Percentiles rank a stretch among this genome's conserved stretches.
Evolutionary conservation across 2,329 filamentous ascomycete genomes (phyloP).

Genomic region (Metarhizium humberi): DNA sequence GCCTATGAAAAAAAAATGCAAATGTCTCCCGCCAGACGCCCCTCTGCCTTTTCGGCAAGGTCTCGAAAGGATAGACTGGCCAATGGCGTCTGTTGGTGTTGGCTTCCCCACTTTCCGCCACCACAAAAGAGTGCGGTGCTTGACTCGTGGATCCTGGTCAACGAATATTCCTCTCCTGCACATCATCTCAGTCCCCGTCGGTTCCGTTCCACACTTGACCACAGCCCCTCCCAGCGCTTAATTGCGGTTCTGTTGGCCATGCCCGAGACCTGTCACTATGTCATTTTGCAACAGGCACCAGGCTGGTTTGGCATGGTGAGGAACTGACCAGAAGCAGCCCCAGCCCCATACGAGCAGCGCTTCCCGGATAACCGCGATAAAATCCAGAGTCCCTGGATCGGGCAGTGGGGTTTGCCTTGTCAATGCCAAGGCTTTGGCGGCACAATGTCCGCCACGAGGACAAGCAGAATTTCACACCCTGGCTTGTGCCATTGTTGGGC

Average conservation of each 20-base stretch:
- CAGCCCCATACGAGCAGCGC: not conserved
- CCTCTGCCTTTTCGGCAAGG: not conserved
- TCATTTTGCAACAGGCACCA: not conserved
- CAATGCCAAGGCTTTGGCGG: slow-evolving; percentile 5
- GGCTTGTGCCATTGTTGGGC: not conserved
- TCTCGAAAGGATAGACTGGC: not conserved
- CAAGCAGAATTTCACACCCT: slow-evolving; percentile 5
- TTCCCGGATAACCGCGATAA: not conserved
- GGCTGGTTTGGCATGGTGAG: not conserved
- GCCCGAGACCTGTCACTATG: not conserved
- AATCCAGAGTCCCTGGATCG: not conserved
- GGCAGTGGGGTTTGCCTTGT: slow-evolving; percentile 2
- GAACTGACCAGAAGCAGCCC: slow-evolving; percentile 1
- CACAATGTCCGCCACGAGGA: slow-evolving; percentile 3
- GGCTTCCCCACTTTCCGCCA: not conserved
- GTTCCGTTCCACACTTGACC: not conserved
- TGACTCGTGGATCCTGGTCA: slow-evolving; percentile 4
- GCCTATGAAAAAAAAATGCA: not conserved
- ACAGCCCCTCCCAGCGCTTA: not conserved
- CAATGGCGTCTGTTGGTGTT: not conserved
- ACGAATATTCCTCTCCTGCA: not conserved
- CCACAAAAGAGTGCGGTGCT: not conserved
- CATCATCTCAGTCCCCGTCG: slow-evolving; percentile 3
- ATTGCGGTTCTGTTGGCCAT: not conserved
- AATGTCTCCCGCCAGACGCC: not conserved